Evolutionary conservation across 2,329 filamentous ascomycete genomes (phyloP), one percentile per base, ranked within the genome.

Genomic region (Diaporthe citriasiana): DNA sequence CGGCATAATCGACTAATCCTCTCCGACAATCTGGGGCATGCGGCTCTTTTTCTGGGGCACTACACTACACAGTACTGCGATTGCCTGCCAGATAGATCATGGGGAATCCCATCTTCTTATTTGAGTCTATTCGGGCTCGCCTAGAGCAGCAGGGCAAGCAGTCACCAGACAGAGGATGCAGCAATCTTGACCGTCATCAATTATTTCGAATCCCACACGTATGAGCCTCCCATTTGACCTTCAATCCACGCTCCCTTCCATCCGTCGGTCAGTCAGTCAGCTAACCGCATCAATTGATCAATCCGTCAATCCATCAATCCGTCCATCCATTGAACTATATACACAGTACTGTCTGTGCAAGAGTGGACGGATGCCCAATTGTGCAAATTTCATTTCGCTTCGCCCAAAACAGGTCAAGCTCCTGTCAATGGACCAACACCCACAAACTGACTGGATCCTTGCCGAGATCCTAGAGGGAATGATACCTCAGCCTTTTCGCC

Each of bases 401-500:
- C n/a, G 45, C 2, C 63, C 63, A 38, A 40, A 68, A 53, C 47
- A 53, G 63, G 63, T 50, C 63, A 53, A 53, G 63, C 47, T 51
- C 47, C 63, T 53, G 47, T n/a, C 63, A 68, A 68, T 68, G 47
- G 63, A 53, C 63, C 63, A 68, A 68, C 63, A 68, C 47, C 63
- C 33, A 22, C 2, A 66, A 51, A 51, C 45, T 13, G 63, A 35
- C 63, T 22, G 15, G 63, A 51, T 66, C 63, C 45, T 38, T 27
- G 63, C 45, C 63, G 15, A 66, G 30, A 53, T 27, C 47, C 47
- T 68, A 40, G 19, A 40, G 33, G n/a, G 33, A 13, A 38, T 3
- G 22, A 40, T 19, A 38, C 27, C 22, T 27, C 59, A 47, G 27
- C 42, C 27, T 50, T 13, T 50, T 50, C 35, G 27, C 59, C 19